Percentiles rank a stretch among this genome's conserved stretches.
These are phyloP conservation scores for Neltuma alba DNA, from an alignment of 306 rosid genomes.

Conservation along the genomic window DNA sequence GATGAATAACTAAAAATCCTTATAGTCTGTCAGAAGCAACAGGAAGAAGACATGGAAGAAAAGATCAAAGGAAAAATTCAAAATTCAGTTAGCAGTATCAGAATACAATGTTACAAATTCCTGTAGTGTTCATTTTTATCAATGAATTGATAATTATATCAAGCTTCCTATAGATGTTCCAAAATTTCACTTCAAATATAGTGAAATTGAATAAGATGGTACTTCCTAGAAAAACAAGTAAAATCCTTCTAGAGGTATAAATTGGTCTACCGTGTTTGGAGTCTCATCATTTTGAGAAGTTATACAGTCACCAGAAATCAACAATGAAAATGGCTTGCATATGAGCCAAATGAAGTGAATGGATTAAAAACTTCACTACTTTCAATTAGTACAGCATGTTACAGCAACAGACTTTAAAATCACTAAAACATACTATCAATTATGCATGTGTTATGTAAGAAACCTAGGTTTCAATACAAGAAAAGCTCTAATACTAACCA, in stretches of 20 bases:
- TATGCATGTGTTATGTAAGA: neutral
- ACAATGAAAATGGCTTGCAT: neutral
- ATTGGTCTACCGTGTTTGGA: constrained; percentile 2
- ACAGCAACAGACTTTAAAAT: neutral
- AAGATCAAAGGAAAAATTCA: neutral
- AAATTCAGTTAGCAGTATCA: neutral
- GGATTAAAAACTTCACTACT: constrained; percentile 1
- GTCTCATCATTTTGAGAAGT: neutral
- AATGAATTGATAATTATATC: neutral
- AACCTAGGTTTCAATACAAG: neutral
- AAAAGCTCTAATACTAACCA: constrained; percentile 8
- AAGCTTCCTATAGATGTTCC: neutral
- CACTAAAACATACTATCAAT: neutral
- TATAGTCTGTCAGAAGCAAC: constrained; percentile 9
- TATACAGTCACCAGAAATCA: neutral
- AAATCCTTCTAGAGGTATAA: constrained; percentile 5
- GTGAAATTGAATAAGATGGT: constrained; percentile 14
- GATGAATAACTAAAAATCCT: neutral
- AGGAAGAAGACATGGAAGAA: neutral
- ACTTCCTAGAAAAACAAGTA: constrained; percentile 5
- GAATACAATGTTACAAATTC: neutral
- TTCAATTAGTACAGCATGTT: constrained; percentile 13
- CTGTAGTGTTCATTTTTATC: neutral
- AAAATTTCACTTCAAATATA: constrained; percentile 7
- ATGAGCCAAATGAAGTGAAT: constrained; percentile 1